Base-by-base conservation (phyloP, 1,284 basidiomycete genomes). In the Ceratobasidium papillatum region DNA sequence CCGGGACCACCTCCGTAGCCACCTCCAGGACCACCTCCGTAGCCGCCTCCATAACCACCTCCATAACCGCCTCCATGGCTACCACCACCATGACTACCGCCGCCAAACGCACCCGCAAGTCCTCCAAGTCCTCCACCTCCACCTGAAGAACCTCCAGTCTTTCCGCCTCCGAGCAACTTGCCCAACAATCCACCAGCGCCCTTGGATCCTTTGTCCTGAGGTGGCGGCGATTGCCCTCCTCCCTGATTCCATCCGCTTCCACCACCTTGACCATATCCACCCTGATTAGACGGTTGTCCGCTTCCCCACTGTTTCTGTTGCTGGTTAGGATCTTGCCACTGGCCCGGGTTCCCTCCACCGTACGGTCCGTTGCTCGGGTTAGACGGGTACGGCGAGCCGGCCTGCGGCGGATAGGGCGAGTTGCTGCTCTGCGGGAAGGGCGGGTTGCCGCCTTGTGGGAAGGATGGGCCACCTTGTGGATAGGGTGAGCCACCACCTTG, bases 231-330 rank as follows among this genome's bases (percentile, higher is more conserved):
- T 19, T 25, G 25, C 38, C 52, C 65, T 25, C 65, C 65, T 14
- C 52, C 51, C 34, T 47, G 47, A 43, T 58, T 58, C 65, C 65
- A 69, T 19, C 25, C 22, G 11, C 69, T 69, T 32, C 64, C 73
- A 65, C 43, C 63, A 77, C 76, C 78, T 79, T 36, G 77, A 79
- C 56, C 14, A 63, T 74, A 47, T 56, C 75, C 64, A 74, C 75
- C 38, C 45, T 64, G 52, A 17, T 78, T 79, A 25, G 76, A 78
- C 7, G 80, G 80, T 4, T 79, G 76, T 45, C 78, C 75, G 51
- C 77, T 75, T 52, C 71, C 71, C 38, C 47, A 73, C 54, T 56
- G 68, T 17, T 47, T 17, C 47, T 56, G 47, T 51, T 19, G 51
- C 22, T 27, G 68, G 4, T 43, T 17, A n/a, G 36, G 34, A 32